Evolutionary conservation across 768 basidiomycete species (phyloP), one percentile per base, ranked within the genome.

Genomic region (Pholiota microspora): DNA sequence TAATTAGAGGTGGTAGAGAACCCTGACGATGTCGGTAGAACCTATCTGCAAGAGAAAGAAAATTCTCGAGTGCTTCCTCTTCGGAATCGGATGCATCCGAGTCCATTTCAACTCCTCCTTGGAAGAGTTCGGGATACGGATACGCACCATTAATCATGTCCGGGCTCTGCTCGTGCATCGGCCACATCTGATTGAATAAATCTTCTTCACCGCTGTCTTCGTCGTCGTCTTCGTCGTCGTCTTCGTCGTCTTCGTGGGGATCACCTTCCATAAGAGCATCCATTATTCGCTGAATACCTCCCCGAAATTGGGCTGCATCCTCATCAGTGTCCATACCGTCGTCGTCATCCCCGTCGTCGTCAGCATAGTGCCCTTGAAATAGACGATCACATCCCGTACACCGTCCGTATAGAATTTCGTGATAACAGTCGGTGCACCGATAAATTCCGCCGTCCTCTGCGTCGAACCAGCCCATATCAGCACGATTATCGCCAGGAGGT

Each of bases 391-490:
- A 92, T 9, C 64, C 62, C 3, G 82, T 77, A 63, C 91, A 93
- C 18, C 76, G 64, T 1, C 86, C 87, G 56, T 76, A 82, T 80
- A 78, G 83, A 56, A 93, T 87, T 69, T 93, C 91, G 62, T 92
- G 83, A 76, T 84, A 78, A 59, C 89, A 92, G 38, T 85, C 84
- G 13, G 83, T 62, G 65, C 91, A 93, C 15, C 90, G 79, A 62
- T 83, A 86, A n/a, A 92, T 76, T 0, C 84, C 86, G 9, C 85
- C 88, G 55, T 92, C 90, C 59, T 90, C 88, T 7, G 73, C 74
- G 62, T 92, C 90, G 29, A 79, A 78, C 73, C 87, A 81, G 0
- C 89, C 88, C 60, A 84, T 69, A 24, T 77, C 71, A 36, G 75
- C 77, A 51, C 61, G 70, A 61, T 67, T 59, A 8, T 62, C 60